Conservation (phyloP, 306 rosid species). For the Cucumis hystrix region DNA sequence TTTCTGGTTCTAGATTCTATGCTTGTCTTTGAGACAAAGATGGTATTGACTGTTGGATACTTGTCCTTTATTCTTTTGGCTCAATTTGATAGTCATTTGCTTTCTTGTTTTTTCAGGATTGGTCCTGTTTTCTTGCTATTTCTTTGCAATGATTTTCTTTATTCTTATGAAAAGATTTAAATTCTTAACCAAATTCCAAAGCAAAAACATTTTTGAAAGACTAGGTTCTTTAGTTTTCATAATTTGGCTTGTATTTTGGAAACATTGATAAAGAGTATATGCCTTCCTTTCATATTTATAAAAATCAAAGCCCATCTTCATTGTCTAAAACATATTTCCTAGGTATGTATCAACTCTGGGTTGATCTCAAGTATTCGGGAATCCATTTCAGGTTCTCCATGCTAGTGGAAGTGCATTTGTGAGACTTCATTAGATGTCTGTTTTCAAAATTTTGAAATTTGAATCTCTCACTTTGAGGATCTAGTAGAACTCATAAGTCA, state of each 20-base stretch:
- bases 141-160: not conserved
- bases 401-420: not conserved
- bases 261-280: too few relatives aligned
- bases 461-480: not conserved
- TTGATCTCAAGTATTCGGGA: not conserved
- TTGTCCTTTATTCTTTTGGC: not conserved
- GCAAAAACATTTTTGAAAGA: not conserved
- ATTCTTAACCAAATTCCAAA: not conserved
- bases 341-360: not conserved
- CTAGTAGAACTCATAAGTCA: not conserved
- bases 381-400: not conserved
- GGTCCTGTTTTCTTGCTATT: not conserved
- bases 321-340: not conserved
- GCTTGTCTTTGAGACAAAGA: not conserved
- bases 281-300: too few relatives aligned
- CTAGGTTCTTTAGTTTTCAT: too few relatives aligned
- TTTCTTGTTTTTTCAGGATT: too few relatives aligned
- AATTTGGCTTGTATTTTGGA: too few relatives aligned
- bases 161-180: too few relatives aligned
- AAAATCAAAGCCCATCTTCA: not conserved
- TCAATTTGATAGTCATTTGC: too few relatives aligned
- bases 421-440: not conserved
- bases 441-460: not conserved
- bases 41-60: not conserved
- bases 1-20: not conserved